Base-by-base conservation (phyloP, 2,329 filamentous ascomycete genomes). In the Exutisphaerella laricina region DNA sequence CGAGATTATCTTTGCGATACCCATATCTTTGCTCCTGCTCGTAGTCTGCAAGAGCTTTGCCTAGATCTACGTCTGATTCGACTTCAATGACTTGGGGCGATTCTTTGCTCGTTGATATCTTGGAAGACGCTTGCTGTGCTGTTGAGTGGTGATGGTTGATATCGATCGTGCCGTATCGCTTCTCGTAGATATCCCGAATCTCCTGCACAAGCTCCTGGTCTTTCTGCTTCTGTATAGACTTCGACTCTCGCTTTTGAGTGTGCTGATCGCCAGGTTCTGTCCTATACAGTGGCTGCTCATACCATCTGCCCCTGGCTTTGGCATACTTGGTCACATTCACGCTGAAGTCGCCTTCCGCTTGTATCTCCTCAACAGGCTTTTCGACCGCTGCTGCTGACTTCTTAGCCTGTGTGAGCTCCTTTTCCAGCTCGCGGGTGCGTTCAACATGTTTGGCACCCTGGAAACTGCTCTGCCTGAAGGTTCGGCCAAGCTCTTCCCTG, bases 171-270 rank as follows among this genome's bases (percentile, higher is more conserved):
- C 68, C 68, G 45, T 70, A 71, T 7, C 49, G 45, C 26, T 65
- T 58, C 51, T 71, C 68, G 49, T 72, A 70, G 35, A 71, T 69
- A 14, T 55, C 56, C 26, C 60, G 58, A 14, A 71, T 57, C 46
- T 70, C 63, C 5, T 55, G 51, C 12, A 66, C 57, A 10, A 71
- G 56, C 4, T 54, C 53, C 35, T 56, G 56, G 35, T 67, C 62
- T 8, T 49, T 45, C 13, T 50, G 49, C 43, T 56, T 58, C 34
- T 59, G 51, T 36, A 56, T 46, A 12, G 50, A 39, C 43, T 54
- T 54, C 32, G 38, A 43, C 5, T 44, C 35, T 16, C 55, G 42
- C 5, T 32, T 7, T 20, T 12, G 13, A 18, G 5, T 46, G 8
- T 39, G 36, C 31, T 46, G 29, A 12, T 16, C 17, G 10, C 25